These are phyloP conservation scores for Metrosideros polymorpha DNA, from an alignment of 441 rosid species.

Conservation along the genomic window DNA sequence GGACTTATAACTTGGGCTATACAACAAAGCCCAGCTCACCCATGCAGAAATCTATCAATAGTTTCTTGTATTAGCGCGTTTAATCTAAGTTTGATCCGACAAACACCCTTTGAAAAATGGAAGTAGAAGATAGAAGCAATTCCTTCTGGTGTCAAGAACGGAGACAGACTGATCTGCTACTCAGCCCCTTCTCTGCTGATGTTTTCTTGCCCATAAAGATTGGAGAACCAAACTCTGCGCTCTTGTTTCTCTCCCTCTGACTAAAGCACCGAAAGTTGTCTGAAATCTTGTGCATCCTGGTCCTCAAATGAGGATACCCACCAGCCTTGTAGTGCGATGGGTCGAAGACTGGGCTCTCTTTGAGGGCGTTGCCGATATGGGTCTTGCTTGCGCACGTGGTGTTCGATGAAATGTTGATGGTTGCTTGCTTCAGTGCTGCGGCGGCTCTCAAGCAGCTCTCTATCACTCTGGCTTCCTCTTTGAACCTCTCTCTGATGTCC, in stretches of 20 bases:
- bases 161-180: conserved; percentile 52
- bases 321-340: conserved; percentile 44
- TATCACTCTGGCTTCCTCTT: conserved; percentile 72
- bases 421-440: conserved; percentile 20
- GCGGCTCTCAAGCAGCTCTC: conserved; percentile 61
- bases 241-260: conserved; percentile 7
- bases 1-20: not conserved
- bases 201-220: conserved; percentile 28
- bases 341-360: conserved; percentile 64
- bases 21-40: not conserved
- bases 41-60: not conserved
- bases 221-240: conserved; percentile 13
- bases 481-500: conserved; percentile 50
- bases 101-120: not conserved
- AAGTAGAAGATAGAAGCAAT: not conserved
- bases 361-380: conserved; percentile 2
- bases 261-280: conserved; percentile 15
- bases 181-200: conserved; percentile 19
- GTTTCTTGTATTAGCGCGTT: not conserved
- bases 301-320: conserved; percentile 81
- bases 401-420: conserved; percentile 16
- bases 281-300: conserved; percentile 6
- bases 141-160: conserved; percentile 17
- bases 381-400: conserved; percentile 4
- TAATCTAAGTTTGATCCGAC: not conserved